phyloP scores from a whole-genome alignment of 2,329 filamentous ascomycete genomes.

The Cryphonectria japonica region DNA sequence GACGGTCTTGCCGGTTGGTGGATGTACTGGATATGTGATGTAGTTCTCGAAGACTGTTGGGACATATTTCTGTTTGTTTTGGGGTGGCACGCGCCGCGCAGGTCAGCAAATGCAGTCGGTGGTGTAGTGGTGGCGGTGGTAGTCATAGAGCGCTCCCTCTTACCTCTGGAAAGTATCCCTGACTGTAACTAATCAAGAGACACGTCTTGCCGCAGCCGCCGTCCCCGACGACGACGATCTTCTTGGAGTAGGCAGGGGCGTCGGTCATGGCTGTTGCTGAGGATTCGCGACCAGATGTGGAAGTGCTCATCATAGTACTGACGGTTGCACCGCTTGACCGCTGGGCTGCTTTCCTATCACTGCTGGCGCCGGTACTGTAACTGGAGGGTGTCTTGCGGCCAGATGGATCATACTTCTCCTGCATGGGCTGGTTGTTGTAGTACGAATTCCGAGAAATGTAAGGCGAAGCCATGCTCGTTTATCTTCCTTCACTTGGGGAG shows the following conservation, averaged over 20 bases:
- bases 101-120: constrained; percentile 15
- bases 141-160: constrained; percentile 33
- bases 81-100: neutral
- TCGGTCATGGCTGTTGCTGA: constrained; percentile 85
- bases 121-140: neutral
- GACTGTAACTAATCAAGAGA: constrained; percentile 96
- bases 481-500: neutral
- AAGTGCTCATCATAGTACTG: constrained; percentile 80
- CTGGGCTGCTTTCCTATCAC: constrained; percentile 50
- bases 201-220: constrained; percentile 99
- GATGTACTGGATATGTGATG: constrained; percentile 94
- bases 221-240: constrained; percentile 98
- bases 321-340: constrained; percentile 88
- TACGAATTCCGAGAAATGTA: constrained; percentile 59
- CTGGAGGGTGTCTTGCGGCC: constrained; percentile 28
- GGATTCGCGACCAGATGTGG: constrained; percentile 71
- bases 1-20: constrained; percentile 86
- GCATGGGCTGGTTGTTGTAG: constrained; percentile 46
- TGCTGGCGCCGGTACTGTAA: constrained; percentile 20
- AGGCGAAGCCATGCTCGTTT: constrained; percentile 51
- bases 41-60: constrained; percentile 99
- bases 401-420: constrained; percentile 45
- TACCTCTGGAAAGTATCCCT: constrained; percentile 99
- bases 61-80: constrained; percentile 83
- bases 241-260: constrained; percentile 93